Conservation (phyloP, 2,329 filamentous ascomycete genomes). For the Catunica adiposa region DNA sequence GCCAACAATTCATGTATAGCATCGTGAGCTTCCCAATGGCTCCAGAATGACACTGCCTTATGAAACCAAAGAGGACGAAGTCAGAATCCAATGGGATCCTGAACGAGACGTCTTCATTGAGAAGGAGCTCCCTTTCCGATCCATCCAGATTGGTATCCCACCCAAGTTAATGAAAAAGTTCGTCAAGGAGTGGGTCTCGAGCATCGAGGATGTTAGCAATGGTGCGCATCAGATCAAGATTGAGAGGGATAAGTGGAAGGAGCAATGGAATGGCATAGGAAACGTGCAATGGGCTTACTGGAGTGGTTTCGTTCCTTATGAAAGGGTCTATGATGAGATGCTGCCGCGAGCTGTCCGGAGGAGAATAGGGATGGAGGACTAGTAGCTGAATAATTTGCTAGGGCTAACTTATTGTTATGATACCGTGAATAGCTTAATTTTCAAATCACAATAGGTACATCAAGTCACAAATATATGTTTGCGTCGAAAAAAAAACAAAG, state of each 20-base stretch:
- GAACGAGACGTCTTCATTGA: slow-evolving; percentile 33
- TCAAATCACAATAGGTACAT: too few species aligned
- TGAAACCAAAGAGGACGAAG: slow-evolving; percentile 16
- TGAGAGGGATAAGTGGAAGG: slow-evolving; percentile 23
- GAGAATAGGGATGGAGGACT: not conserved
- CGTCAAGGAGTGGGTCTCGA: slow-evolving; percentile 34
- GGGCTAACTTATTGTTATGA: too few species aligned
- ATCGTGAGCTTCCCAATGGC: not conserved
- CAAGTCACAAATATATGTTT: not conserved
- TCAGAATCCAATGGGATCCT: slow-evolving; percentile 49
- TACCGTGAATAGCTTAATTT: too few species aligned
- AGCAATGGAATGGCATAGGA: not conserved
- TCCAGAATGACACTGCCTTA: not conserved
- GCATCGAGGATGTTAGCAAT: slow-evolving; percentile 42
- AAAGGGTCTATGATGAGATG: slow-evolving; percentile 1
- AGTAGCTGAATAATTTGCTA: not conserved
- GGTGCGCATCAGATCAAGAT: slow-evolving; percentile 31
- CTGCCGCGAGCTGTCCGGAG: not conserved
- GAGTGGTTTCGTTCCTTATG: not conserved
- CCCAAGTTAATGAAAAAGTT: slow-evolving; percentile 28
- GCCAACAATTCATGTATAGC: not conserved
- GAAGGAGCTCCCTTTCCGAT: slow-evolving; percentile 32
- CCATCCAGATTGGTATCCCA: slow-evolving; percentile 46
- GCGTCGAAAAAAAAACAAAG: not conserved
- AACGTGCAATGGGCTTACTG: not conserved